These are phyloP conservation scores for Otatea glauca DNA, from an alignment of 176 grass and related monocot genomes.

Conservation along the genomic window DNA sequence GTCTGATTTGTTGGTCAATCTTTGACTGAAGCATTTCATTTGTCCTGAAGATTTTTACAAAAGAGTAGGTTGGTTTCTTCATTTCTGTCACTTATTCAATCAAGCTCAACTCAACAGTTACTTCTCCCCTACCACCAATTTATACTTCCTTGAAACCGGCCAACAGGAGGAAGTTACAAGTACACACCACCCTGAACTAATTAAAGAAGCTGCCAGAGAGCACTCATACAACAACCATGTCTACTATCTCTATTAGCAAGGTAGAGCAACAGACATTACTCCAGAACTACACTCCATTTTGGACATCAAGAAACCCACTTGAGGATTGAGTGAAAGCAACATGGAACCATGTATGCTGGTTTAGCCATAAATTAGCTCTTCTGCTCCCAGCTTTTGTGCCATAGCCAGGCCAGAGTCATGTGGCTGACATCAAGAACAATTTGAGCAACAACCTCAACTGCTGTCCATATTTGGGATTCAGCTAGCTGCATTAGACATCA, in stretches of 20 bases:
- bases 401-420: background rate
- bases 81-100: background rate
- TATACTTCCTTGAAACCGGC: background rate
- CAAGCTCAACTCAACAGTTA: background rate
- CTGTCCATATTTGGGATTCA: conserved; percentile 2
- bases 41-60: background rate
- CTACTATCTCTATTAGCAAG: background rate
- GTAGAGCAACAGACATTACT: background rate
- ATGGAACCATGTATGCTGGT: background rate
- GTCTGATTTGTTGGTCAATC: background rate
- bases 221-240: background rate
- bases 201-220: background rate
- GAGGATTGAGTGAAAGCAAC: conserved; percentile 29
- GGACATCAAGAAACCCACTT: conserved; percentile 7
- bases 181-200: background rate
- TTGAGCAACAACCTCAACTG: conserved; percentile 20
- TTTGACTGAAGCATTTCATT: background rate
- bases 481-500: background rate
- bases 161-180: conserved; percentile 2
- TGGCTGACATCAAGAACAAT: conserved; percentile 9
- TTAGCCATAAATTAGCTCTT: background rate
- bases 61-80: background rate
- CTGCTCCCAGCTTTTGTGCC: background rate
- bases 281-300: background rate
- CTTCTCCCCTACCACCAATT: background rate